Evolutionary conservation across 805 yeast genomes (phyloP), one percentile per base, ranked within the genome.

Genomic region (Candida germanica): DNA sequence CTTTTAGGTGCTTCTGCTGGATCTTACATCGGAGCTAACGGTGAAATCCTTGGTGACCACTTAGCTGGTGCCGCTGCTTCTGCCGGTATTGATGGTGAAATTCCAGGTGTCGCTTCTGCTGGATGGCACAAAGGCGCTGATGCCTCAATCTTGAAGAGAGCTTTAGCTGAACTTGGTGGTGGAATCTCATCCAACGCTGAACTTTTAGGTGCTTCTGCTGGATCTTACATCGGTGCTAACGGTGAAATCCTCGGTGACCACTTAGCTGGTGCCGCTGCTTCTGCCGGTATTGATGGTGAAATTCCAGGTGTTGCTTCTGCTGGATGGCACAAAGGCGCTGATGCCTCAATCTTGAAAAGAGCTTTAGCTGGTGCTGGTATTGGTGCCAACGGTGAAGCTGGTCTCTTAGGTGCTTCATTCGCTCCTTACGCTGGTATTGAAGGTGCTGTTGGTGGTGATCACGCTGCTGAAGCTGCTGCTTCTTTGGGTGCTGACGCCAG

Each of bases 401-500:
- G 15, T 31, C 10, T 35, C 15, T 35, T 35, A 24, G 39, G 39
- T 9, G 23, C 25, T 20, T 22, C 26, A 19, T 33, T 16, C 16
- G 29, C 29, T 17, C 26, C 29, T n/a, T 31, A 26, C 26, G 33
- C 19, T 18, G 43, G 35, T 27, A 26, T 25, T 19, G 41, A 17
- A 9, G 43, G 28, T 17, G 39, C 15, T 24, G 16, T 33, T 14
- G 31, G 22, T 15, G 32, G 37, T 16, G 32, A 22, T 15, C 26
- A 47, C 39, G 15, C 45, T 20, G 47, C 28, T 31, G 52, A 40
- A 16, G 44, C 37, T 17, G 36, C 42, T 18, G 48, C 44, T 20
- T 32, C 38, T 29, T 31, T 15, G 13, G 40, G 39, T 35, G 31
- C 26, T 18, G 36, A 16, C 11, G 42, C 36, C 19, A 33, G 26